Conservation (phyloP, 495 filamentous ascomycete species). For the Venustampulla echinocandica region DNA sequence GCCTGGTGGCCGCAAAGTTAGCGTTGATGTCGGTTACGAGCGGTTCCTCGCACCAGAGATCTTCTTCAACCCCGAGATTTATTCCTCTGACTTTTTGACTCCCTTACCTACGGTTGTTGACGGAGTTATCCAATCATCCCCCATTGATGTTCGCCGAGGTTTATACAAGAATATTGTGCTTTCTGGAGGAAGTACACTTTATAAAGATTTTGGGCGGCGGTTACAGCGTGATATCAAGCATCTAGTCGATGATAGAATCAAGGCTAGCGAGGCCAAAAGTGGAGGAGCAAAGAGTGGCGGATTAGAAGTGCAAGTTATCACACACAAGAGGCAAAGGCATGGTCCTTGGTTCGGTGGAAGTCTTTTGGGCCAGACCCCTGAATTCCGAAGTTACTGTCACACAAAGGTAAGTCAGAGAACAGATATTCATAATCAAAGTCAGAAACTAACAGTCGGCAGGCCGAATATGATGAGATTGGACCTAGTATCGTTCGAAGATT, state of each 20-base stretch:
- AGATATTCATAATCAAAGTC: neutral
- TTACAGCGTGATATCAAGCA: slow-evolving; percentile 95
- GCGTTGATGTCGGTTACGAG: slow-evolving; percentile 93
- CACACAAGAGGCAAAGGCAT: slow-evolving; percentile 91
- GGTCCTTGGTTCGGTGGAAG: slow-evolving; percentile 98
- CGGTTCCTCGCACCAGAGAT: slow-evolving; percentile 97
- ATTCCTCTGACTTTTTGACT: slow-evolving; percentile 95
- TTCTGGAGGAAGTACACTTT: slow-evolving; percentile 91
- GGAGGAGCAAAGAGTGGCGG: slow-evolving; percentile 75
- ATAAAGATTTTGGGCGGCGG: slow-evolving; percentile 93
- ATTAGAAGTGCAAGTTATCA: slow-evolving; percentile 90
- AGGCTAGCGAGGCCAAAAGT: slow-evolving; percentile 82
- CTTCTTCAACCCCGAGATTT: slow-evolving; percentile 99
- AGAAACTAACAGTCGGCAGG: neutral
- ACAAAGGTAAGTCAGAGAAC: slow-evolving; percentile 65
- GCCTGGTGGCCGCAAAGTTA: slow-evolving; percentile 75
- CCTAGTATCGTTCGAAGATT: slow-evolving; percentile 72
- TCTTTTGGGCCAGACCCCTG: slow-evolving; percentile 94
- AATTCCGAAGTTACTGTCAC: slow-evolving; percentile 97
- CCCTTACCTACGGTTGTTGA: slow-evolving; percentile 91
- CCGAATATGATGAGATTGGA: slow-evolving; percentile 10
- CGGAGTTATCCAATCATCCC: slow-evolving; percentile 90
- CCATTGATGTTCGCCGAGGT: slow-evolving; percentile 92
- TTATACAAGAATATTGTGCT: slow-evolving; percentile 99
- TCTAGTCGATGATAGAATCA: slow-evolving; percentile 83